Evolutionary conservation across 2,329 filamentous ascomycete genomes (phyloP).

Genomic region (Leptographium wingfieldii): DNA sequence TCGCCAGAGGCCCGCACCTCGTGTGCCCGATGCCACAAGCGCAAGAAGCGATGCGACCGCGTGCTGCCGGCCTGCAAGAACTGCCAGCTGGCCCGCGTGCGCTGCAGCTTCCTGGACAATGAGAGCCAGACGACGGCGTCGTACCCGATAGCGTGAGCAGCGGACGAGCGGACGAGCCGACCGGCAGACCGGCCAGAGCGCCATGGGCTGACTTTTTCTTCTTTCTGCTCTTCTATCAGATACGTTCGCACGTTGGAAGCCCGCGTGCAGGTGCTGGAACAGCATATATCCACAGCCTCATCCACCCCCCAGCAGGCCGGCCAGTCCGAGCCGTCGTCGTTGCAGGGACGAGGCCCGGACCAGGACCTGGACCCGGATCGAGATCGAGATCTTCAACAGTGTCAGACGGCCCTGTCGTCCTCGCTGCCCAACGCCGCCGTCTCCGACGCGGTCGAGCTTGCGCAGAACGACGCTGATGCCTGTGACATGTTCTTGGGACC

Average conservation of each 20-base stretch:
- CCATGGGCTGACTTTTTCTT: not conserved
- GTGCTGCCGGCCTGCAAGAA: constrained; percentile 25
- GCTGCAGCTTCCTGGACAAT: constrained; percentile 28
- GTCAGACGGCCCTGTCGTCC: not conserved
- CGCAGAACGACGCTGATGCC: not conserved
- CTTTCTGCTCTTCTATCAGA: not conserved
- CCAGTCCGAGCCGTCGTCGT: too few relatives aligned
- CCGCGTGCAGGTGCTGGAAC: constrained; percentile 1
- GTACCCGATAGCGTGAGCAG: constrained; percentile 25
- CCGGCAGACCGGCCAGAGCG: not conserved
- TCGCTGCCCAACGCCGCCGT: too few relatives aligned
- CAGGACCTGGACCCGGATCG: not conserved
- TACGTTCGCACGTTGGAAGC: constrained; percentile 5
- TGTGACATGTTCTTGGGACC: not conserved
- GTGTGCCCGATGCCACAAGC: constrained; percentile 22
- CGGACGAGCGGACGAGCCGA: not conserved
- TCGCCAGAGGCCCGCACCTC: constrained; percentile 7
- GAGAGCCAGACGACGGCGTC: constrained; percentile 23
- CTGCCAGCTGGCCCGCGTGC: constrained; percentile 22
- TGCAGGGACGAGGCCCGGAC: not conserved
- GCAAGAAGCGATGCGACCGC: constrained; percentile 31
- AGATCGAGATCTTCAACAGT: not conserved
- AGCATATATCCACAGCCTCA: not conserved
- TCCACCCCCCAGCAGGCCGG: too few relatives aligned
- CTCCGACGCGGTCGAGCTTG: too few relatives aligned